These are phyloP conservation scores for Balakata baccata DNA, from an alignment of 345 rosid species.

Conservation along the genomic window DNA sequence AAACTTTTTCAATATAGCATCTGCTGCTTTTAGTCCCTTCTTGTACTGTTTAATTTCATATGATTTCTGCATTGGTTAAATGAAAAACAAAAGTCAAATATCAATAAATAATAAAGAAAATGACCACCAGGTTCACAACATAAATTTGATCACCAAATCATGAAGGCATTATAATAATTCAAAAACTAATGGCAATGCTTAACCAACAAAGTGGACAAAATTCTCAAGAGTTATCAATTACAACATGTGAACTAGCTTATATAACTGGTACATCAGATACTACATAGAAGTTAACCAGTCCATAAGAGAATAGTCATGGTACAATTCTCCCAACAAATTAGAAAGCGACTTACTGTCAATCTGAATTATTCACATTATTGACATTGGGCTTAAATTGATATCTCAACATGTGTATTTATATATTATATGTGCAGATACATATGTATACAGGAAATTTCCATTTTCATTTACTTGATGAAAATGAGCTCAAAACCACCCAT, in stretches of 20 bases:
- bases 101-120: background rate
- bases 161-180: background rate
- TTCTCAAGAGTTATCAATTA: background rate
- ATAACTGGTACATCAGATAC: background rate
- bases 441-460: background rate
- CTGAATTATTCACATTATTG: background rate
- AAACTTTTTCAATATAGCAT: constrained; percentile 89
- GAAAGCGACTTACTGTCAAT: background rate
- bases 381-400: background rate
- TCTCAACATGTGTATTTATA: background rate
- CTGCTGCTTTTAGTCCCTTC: constrained; percentile 99
- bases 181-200: background rate
- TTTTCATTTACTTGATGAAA: background rate
- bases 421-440: background rate
- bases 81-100: constrained; percentile 1
- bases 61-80: constrained; percentile 67
- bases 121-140: background rate
- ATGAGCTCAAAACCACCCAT: background rate
- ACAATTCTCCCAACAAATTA: background rate
- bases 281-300: background rate
- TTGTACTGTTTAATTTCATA: constrained; percentile 97
- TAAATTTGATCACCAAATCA: background rate
- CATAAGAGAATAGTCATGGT: background rate
- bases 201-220: background rate
- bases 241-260: background rate